Evolutionary conservation across 148 eudicot species (phyloP), one percentile per base, ranked within the genome.

Genomic region (Camellia granthamiana): DNA sequence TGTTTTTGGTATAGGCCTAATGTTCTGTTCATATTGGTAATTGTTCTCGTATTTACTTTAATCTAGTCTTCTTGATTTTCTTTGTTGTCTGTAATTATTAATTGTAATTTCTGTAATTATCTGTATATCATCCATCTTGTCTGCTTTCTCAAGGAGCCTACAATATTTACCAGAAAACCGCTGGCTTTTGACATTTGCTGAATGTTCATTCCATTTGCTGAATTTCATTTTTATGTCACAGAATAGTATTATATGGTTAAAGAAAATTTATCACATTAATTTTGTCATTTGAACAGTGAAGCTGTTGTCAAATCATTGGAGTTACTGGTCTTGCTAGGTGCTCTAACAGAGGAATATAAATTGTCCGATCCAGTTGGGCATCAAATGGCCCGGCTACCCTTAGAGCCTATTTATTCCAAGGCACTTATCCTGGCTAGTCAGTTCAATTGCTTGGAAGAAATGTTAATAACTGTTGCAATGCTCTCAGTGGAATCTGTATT

Each of bases 361-460:
- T 83, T 95, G 75, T 93, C 99, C 3, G 90, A 93, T 85, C 97
- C 97, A 82, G 81, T 92, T 69, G 99, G 99, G 63, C 88, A 77
- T 8, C 97, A 95, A 83, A 95, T 95, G 99, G 92, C 97, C 55
- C 87, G 87, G 82, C 90, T 95, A 76, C 99, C 99, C 3, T 84
- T 95, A 76, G 99, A 93, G 71, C 99, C 99, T 60, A 85, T 91
- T 66, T 85, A 89, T 77, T 89, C 97, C 62, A 93, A 93, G 86
- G 97, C 99, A 79, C 90, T 95, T 58, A 86, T 95, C 72, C 82
- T 92, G 72, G 94, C 98, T 79, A 88, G 85, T 80, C 90, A 92
- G 72, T 93, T 90, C 81, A 87, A 89, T 79, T 95, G 99, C 88
- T 82, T 93, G 88, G 92, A 93, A 87, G 99, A 95, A 89, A 93